phyloP scores from a whole-genome alignment of 371 early-diverging fungal genomes.

The Rhizopus microsporus region DNA sequence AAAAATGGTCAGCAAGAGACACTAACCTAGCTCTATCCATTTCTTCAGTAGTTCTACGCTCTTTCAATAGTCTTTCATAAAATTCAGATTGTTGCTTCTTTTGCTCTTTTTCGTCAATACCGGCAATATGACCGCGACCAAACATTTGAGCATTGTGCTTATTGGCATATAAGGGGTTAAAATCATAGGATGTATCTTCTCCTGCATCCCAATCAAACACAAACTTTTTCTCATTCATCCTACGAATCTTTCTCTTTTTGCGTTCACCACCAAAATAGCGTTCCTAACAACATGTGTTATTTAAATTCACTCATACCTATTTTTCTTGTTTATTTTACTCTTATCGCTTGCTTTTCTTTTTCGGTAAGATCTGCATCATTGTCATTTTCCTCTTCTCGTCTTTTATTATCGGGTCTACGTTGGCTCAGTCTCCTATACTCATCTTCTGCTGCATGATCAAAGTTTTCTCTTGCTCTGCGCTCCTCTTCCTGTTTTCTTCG shows the following conservation, averaged over 20 bases:
- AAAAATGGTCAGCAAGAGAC: neutral
- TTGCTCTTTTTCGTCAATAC: slow-evolving; percentile 83
- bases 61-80: slow-evolving; percentile 66
- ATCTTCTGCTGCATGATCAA: slow-evolving; percentile 59
- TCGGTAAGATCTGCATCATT: slow-evolving; percentile 32
- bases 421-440: slow-evolving; percentile 43
- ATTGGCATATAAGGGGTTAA: slow-evolving; percentile 85
- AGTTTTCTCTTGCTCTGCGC: slow-evolving; percentile 57
- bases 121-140: slow-evolving; percentile 92
- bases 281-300: slow-evolving; percentile 47
- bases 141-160: slow-evolving; percentile 83
- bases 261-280: slow-evolving; percentile 89
- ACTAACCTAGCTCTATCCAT: slow-evolving; percentile 62
- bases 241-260: slow-evolving; percentile 75
- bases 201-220: slow-evolving; percentile 96
- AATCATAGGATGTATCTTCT: slow-evolving; percentile 94
- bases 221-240: slow-evolving; percentile 90
- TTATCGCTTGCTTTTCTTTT: slow-evolving; percentile 53
- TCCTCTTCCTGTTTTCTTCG: slow-evolving; percentile 65
- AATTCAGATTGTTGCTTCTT: slow-evolving; percentile 69
- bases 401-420: slow-evolving; percentile 23
- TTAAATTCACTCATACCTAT: neutral
- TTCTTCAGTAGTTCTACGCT: slow-evolving; percentile 72
- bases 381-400: slow-evolving; percentile 18
- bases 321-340: slow-evolving; percentile 24